Base-by-base conservation (phyloP, 2,329 filamentous ascomycete species). In the Paramyrothecium roridum region DNA sequence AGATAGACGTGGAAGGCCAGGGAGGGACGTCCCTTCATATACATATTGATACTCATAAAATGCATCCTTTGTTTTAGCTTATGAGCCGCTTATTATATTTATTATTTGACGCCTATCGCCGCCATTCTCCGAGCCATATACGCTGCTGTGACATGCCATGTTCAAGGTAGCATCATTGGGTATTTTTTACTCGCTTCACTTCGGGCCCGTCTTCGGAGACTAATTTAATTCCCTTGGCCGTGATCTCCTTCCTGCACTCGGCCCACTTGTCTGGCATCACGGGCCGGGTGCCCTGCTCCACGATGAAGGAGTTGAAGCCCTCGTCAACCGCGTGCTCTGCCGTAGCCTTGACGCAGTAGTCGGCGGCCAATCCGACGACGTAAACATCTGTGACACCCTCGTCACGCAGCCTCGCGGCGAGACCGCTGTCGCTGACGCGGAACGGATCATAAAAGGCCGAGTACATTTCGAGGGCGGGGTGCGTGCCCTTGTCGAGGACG, bases 381-480 rank as follows among this genome's bases (percentile, higher is more conserved):
- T 87, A 97, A 7, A 97, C 90, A 69, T 96, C 83, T 7, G 89
- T 91, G 26, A 96, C 76, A 1, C 73, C 76, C 17, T 75, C 76
- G 3, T 76, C 77, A 52, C 71, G 79, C 62, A 99, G 70, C 50
- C 77, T 66, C 1, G 67, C 74, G 2, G 80, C 81, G 23, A 98
- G 76, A 16, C 86, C 86, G 64, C 83, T 87, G 64, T 87, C 84
- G 23, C 76, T 76, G 16, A 88, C 76, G 33, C 74, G 74, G 64
- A 97, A 93, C 0, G 90, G 89, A 67, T 93, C 90, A 57, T 88
- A 87, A 65, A 99, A 98, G 1, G 88, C 92, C 58, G 89, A 93
- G 74, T 97, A 98, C 89, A 97, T 96, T 73, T 99, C 95, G 2
- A 96, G 83, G 48, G 82, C 77, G 48, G 78, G 70, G 67, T 91